These are phyloP conservation scores for Apiospora malaysiana DNA, from an alignment of 2,329 filamentous ascomycete species.

Conservation along the genomic window DNA sequence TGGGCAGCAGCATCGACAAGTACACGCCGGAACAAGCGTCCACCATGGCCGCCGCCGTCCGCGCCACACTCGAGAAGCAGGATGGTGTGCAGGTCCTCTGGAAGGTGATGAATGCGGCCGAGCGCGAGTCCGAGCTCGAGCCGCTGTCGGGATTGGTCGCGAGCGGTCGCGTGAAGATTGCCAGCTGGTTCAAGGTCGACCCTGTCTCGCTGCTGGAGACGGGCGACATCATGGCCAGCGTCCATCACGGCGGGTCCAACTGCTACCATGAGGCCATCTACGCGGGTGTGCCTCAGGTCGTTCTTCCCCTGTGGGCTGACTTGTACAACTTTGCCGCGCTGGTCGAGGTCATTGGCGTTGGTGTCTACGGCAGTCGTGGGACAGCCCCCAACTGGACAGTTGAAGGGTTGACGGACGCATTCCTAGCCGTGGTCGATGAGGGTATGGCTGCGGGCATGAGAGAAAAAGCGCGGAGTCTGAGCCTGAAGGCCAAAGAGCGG, in stretches of 20 bases:
- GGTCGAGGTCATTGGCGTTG: neutral
- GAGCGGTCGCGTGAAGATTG: neutral
- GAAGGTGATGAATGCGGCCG: neutral
- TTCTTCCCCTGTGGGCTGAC: neutral
- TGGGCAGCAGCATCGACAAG: neutral
- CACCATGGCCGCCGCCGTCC: neutral
- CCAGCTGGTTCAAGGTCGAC: neutral
- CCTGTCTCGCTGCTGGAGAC: neutral
- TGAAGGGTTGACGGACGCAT: neutral
- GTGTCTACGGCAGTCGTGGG: neutral
- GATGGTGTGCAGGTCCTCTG: neutral
- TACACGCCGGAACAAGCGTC: neutral
- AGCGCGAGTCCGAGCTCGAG: neutral
- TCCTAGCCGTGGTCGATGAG: neutral
- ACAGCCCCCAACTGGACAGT: neutral
- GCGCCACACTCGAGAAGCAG: neutral
- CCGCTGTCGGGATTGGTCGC: neutral
- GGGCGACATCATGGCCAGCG: neutral
- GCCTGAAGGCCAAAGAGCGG: neutral
- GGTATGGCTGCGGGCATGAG: neutral
- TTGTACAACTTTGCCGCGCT: neutral
- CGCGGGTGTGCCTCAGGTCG: conserved; percentile 1
- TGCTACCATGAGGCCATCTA: conserved; percentile 14
- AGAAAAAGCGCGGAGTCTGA: neutral
- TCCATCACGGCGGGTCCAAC: conserved; percentile 2